Evolutionary conservation across 1,284 basidiomycete species (phyloP), one percentile per base, ranked within the genome.

Genomic region (Xerocomus amazonicus): DNA sequence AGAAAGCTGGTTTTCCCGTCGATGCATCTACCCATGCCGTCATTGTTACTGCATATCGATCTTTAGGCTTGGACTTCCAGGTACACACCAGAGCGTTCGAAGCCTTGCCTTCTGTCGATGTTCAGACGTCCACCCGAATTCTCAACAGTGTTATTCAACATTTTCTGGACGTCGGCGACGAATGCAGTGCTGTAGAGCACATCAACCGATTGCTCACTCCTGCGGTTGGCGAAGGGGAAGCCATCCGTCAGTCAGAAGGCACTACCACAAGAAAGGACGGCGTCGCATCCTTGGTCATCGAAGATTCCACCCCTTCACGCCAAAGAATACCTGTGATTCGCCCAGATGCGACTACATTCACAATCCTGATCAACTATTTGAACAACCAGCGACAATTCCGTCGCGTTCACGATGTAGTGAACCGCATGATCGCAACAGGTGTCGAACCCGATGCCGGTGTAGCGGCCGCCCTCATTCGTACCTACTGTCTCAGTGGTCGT

Each of bases 91-190:
- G 71, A 47, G 78, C 81, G 3, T 60, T 87, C 53, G 67, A 73
- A 32, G 68, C 70, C 19, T 62, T 90, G 35, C 62, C 57, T 39
- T 57, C 66, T 34, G 60, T 79, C 47, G 67, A 71, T 55, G 57
- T 56, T n/a, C 63, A 54, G 8, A 67, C 69, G 1, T 73, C 78
- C 31, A 78, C 80, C 31, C 61, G 65, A 35, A 72, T 82, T 19
- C 61, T 89, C 61, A 90, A 90, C 72, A 75, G 74, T 52, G 67
- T 89, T 12, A 71, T 89, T 36, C 78, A 79, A 53, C 71, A 82
- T 42, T 72, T 76, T 42, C 63, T 90, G 46, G 80, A 83, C 60
- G 63, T 70, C n/a, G 64, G 72, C 60, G 80, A 89, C 67, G 51
- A 79, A 45, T 40, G 60, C 36, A 71, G 71, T 19, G 74, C 75